A percentile compares a stretch with the other conserved stretches of the same genome.
Conservation (phyloP, 2,329 filamentous ascomycete genomes). For the Epichloe brachyelytri region DNA sequence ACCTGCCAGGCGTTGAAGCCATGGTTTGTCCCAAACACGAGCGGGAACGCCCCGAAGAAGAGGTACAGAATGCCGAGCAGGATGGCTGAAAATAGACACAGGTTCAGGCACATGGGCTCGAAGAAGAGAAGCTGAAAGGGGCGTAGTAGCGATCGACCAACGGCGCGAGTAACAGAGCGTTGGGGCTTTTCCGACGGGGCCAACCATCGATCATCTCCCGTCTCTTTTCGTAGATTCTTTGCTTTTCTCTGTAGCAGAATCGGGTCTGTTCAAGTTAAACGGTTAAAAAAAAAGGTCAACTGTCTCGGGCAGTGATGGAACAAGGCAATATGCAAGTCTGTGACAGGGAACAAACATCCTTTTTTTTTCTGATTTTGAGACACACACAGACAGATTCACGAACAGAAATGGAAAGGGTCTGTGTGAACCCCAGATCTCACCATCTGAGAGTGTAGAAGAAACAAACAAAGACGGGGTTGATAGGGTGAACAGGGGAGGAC, state of each 20-base stretch:
- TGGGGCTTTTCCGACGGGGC: conserved; percentile 64
- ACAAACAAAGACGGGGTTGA: neutral
- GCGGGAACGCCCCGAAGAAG: conserved; percentile 78
- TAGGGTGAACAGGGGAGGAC: neutral
- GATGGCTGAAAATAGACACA: conserved; percentile 73
- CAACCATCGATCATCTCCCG: conserved; percentile 62
- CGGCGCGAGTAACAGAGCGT: conserved; percentile 50
- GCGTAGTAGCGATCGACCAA: conserved; percentile 47
- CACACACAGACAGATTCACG: neutral
- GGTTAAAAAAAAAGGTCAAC: neutral
- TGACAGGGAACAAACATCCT: neutral
- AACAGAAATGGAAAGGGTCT: neutral
- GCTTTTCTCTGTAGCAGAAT: conserved; percentile 65
- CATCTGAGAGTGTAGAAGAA: neutral
- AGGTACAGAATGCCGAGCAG: conserved; percentile 81
- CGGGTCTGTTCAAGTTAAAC: conserved; percentile 30
- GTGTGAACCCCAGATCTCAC: neutral
- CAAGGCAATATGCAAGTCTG: neutral
- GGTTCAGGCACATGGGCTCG: conserved; percentile 74
- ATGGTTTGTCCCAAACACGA: conserved; percentile 65
- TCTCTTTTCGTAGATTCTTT: conserved; percentile 53
- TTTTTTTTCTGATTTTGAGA: neutral
- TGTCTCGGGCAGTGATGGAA: neutral
- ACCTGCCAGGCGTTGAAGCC: conserved; percentile 67
- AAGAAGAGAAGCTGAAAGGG: conserved; percentile 68